Evolutionary conservation across 306 rosid species (phyloP).

Genomic region (Lathyrus aphaca): DNA sequence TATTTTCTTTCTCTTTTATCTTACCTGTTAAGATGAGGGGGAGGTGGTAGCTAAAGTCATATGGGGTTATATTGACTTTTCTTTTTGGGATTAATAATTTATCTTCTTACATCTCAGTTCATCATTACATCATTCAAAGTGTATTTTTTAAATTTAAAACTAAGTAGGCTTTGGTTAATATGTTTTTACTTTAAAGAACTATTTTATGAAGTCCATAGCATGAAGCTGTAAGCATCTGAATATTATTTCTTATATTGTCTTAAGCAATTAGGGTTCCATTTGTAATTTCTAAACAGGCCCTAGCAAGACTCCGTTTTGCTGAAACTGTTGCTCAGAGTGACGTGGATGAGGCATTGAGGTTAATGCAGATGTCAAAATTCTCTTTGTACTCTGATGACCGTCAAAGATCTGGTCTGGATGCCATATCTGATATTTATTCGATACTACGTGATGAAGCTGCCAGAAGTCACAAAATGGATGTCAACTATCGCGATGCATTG

Average conservation of each 20-base stretch:
- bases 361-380: slow-evolving; percentile 99
- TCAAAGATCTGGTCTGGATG: slow-evolving; percentile 91
- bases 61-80: slow-evolving; percentile 20
- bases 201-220: background rate
- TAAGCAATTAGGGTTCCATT: slow-evolving; percentile 19
- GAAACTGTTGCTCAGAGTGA: slow-evolving; percentile 94
- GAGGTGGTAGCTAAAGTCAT: slow-evolving; percentile 12
- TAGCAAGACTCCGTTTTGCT: slow-evolving; percentile 92
- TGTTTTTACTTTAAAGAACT: background rate
- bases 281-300: slow-evolving; percentile 59
- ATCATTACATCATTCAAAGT: background rate
- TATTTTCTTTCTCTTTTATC: background rate
- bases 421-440: slow-evolving; percentile 94
- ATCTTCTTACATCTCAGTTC: background rate
- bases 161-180: background rate
- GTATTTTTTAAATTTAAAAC: background rate
- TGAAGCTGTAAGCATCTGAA: slow-evolving; percentile 11
- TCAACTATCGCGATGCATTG: slow-evolving; percentile 87
- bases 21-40: slow-evolving; percentile 8
- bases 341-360: slow-evolving; percentile 91
- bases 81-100: slow-evolving; percentile 3
- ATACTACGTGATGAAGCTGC: slow-evolving; percentile 94
- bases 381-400: slow-evolving; percentile 95
- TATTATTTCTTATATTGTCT: slow-evolving; percentile 13
- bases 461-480: slow-evolving; percentile 66